Evolutionary conservation across 2,329 filamentous ascomycete species (phyloP).

Genomic region (Pseudofabraea citricarpa): DNA sequence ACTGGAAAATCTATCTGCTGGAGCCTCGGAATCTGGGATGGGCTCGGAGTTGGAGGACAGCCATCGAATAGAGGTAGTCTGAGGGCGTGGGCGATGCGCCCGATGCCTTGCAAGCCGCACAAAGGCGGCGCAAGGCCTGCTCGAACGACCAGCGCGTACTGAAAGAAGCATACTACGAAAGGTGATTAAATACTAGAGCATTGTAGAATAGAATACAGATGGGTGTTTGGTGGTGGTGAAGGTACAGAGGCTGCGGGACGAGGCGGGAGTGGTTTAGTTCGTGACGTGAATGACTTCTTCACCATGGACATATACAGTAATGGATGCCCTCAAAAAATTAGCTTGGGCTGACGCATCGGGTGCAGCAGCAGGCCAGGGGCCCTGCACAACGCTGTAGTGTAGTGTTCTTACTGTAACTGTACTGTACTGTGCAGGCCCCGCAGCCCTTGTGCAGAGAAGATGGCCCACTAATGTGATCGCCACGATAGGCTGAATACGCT

Average conservation of each 20-base stretch:
- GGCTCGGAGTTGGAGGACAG: constrained; percentile 36
- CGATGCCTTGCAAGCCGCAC: constrained; percentile 46
- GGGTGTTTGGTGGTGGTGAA: too few relatives aligned
- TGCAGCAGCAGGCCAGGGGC: too few relatives aligned
- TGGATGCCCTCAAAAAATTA: too few relatives aligned
- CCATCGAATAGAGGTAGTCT: constrained; percentile 35
- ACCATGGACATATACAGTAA: not conserved
- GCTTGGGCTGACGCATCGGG: too few relatives aligned
- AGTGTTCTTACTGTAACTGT: too few relatives aligned
- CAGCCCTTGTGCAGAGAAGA: too few relatives aligned
- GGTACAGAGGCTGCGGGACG: too few relatives aligned
- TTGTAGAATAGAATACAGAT: too few relatives aligned
- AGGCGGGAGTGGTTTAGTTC: not conserved
- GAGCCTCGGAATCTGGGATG: constrained; percentile 3
- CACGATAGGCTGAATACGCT: too few relatives aligned
- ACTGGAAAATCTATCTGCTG: constrained; percentile 11
- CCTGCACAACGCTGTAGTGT: too few relatives aligned
- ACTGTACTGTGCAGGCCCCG: too few relatives aligned
- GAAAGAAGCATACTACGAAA: constrained; percentile 25
- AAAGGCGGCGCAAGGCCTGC: constrained; percentile 36
- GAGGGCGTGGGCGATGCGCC: constrained; percentile 28
- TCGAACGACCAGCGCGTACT: constrained; percentile 22
- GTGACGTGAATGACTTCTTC: not conserved
- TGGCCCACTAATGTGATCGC: too few relatives aligned
- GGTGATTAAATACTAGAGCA: constrained; percentile 13